phyloP scores from a whole-genome alignment of 495 filamentous ascomycete genomes.

The Durotheca rogersii region DNA sequence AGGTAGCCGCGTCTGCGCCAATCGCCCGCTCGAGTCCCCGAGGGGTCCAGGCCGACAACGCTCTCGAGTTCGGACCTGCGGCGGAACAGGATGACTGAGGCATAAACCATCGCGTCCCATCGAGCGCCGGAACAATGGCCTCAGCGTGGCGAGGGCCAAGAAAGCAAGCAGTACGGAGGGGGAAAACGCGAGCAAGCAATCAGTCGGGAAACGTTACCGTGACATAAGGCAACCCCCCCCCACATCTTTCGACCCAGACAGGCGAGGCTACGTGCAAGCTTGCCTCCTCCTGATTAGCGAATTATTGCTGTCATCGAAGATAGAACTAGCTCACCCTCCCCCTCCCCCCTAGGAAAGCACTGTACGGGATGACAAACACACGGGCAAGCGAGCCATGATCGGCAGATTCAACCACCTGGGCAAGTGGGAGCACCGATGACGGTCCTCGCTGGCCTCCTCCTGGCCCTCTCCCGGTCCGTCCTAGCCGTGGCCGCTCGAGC shows the following conservation, averaged over 20 bases:
- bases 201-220: constrained; percentile 17
- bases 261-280: constrained; percentile 27
- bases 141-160: constrained; percentile 22
- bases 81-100: constrained; percentile 23
- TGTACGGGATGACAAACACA: constrained; percentile 13
- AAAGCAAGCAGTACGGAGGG: constrained; percentile 9
- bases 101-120: constrained; percentile 15
- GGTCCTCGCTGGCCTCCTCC: constrained; percentile 6
- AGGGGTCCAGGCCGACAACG: constrained; percentile 26
- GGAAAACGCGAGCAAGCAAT: constrained; percentile 16
- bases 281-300: constrained; percentile 21
- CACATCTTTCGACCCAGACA: constrained; percentile 17
- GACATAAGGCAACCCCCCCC: constrained; percentile 18
- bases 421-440: constrained; percentile 23
- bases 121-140: constrained; percentile 21
- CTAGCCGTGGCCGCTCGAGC: neutral
- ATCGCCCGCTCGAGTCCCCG: constrained; percentile 1
- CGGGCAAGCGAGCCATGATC: constrained; percentile 11
- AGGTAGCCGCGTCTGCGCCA: neutral
- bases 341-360: neutral
- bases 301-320: constrained; percentile 26
- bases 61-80: constrained; percentile 22
- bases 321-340: constrained; percentile 8
- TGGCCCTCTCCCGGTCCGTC: neutral
- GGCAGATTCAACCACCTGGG: constrained; percentile 9